Conservation (phyloP, 208 protist genomes). For the Trypanosoma theileri region DNA sequence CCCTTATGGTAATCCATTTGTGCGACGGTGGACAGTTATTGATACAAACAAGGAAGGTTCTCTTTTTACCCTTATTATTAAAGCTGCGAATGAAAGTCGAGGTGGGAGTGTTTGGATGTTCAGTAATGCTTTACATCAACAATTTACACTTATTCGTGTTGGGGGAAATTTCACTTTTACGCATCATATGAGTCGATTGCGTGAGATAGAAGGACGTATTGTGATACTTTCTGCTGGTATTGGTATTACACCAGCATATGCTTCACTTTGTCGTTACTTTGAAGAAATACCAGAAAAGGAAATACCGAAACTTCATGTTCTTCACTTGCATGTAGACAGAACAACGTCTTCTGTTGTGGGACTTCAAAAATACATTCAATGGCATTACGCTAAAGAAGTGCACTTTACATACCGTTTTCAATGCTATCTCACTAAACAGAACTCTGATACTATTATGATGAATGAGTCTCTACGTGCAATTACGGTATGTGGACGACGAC, state of each 20-base stretch:
- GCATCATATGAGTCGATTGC: slow-evolving; percentile 49
- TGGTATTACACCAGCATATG: slow-evolving; percentile 67
- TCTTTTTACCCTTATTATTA: slow-evolving; percentile 73
- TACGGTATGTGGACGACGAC: slow-evolving; percentile 38
- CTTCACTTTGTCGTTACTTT: slow-evolving; percentile 41
- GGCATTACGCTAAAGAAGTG: slow-evolving; percentile 29
- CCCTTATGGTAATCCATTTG: slow-evolving; percentile 22
- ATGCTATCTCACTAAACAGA: slow-evolving; percentile 37
- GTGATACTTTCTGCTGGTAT: slow-evolving; percentile 81
- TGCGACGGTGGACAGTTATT: slow-evolving; percentile 70
- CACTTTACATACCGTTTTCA: slow-evolving; percentile 29
- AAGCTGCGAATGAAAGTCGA: slow-evolving; percentile 28
- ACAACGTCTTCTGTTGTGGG: slow-evolving; percentile 47
- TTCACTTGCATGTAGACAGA: slow-evolving; percentile 81
- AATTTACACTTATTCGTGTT: slow-evolving; percentile 48
- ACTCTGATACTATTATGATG: not conserved
- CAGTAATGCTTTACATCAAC: slow-evolving; percentile 42
- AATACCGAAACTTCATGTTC: slow-evolving; percentile 37
- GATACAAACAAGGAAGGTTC: slow-evolving; percentile 37
- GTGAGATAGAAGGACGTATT: slow-evolving; percentile 43
- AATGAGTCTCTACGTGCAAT: slow-evolving; percentile 14
- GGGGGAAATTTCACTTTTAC: slow-evolving; percentile 71
- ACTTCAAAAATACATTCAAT: slow-evolving; percentile 43
- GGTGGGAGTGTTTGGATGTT: slow-evolving; percentile 72
- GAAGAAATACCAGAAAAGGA: slow-evolving; percentile 19